Evolutionary conservation across 2,329 filamentous ascomycete species (phyloP), one percentile per base, ranked within the genome.

Genomic region (Calonectria pseudoturangicola): DNA sequence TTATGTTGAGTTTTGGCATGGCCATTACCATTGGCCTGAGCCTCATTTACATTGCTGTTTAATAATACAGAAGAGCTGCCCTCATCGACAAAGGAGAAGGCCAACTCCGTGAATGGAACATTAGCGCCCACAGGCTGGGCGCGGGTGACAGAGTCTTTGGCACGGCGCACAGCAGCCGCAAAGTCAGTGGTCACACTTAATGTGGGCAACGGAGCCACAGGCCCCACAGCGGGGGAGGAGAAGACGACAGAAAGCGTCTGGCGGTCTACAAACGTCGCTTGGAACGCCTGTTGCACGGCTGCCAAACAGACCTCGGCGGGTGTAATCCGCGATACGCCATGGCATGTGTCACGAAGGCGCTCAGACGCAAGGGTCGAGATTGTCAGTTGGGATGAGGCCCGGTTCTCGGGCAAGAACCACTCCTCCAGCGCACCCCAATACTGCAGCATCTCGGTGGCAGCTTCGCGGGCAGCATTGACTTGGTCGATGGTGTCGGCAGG

Each of bases 351-450:
- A 21, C 54, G 66, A 21, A 68, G 43, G 13, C 41, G 66, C 51
- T 62, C 66, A 13, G 45, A 45, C 9, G 43, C 33, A 9, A 43
- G 15, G 43, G 51, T 60, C 3, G 66, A 41, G 10, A 62, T 9
- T 18, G 45, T 62, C 13, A 47, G 16, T 41, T 68, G 66, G 43
- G 66, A 62, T 15, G 28, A 60, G 6, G 28, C 15, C 30, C 66
- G 43, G 21, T 62, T 56, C 10, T 68, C 54, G 1, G 43, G 43
- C 41, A 45, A 15, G 15, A 68, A 62, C 66, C 66, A 68, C 28
- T 68, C 66, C 51, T 68, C 66, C 30, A 45, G 41, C 10, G 66
- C 66, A 33, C 58, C 66, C 66, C 66, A 68, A 41, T 68, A 68
- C 41, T 68, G 41, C 41, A 68, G 51, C 39, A 51, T 68, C 50